phyloP scores from a whole-genome alignment of 2,329 filamentous ascomycete genomes.

The Coleophoma eucalyptorum region DNA sequence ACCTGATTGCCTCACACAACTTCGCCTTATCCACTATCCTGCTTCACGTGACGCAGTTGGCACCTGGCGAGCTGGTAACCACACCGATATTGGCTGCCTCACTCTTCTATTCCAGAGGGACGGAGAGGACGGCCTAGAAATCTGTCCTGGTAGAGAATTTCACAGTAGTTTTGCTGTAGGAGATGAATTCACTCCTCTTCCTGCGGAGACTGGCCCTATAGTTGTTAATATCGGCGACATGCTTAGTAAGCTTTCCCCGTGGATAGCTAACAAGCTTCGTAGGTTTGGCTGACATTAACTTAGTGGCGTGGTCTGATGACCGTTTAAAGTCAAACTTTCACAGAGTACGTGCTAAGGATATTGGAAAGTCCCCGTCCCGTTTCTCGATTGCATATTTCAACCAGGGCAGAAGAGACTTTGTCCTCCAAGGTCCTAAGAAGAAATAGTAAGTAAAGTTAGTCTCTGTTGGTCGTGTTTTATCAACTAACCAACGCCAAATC shows the following conservation, averaged over 20 bases:
- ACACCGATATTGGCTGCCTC: slow-evolving; percentile 59
- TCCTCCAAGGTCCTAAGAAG: slow-evolving; percentile 54
- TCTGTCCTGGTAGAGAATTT: slow-evolving; percentile 59
- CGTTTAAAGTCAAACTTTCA: slow-evolving; percentile 63
- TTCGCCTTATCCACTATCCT: slow-evolving; percentile 54
- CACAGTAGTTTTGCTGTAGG: slow-evolving; percentile 53
- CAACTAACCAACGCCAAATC: too few relatives aligned
- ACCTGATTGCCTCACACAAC: slow-evolving; percentile 44
- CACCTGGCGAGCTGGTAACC: slow-evolving; percentile 50
- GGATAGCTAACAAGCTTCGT: too few relatives aligned
- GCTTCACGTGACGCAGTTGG: slow-evolving; percentile 36
- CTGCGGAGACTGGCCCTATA: slow-evolving; percentile 38
- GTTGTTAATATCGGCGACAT: slow-evolving; percentile 63
- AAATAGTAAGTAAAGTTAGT: slow-evolving; percentile 24
- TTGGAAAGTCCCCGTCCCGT: slow-evolving; percentile 39
- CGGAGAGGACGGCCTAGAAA: slow-evolving; percentile 57
- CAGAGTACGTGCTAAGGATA: slow-evolving; percentile 35
- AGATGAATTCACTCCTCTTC: slow-evolving; percentile 39
- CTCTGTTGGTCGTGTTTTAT: too few relatives aligned
- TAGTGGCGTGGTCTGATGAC: slow-evolving; percentile 59
- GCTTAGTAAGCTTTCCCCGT: slow-evolving; percentile 31
- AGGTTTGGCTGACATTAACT: too few relatives aligned
- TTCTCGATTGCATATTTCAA: slow-evolving; percentile 64
- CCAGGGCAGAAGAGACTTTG: slow-evolving; percentile 50
- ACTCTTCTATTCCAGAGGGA: slow-evolving; percentile 57